Percentiles rank a stretch among this genome's conserved stretches.
Conservation (phyloP, 768 basidiomycete species). For the Sarcodon sp. region DNA sequence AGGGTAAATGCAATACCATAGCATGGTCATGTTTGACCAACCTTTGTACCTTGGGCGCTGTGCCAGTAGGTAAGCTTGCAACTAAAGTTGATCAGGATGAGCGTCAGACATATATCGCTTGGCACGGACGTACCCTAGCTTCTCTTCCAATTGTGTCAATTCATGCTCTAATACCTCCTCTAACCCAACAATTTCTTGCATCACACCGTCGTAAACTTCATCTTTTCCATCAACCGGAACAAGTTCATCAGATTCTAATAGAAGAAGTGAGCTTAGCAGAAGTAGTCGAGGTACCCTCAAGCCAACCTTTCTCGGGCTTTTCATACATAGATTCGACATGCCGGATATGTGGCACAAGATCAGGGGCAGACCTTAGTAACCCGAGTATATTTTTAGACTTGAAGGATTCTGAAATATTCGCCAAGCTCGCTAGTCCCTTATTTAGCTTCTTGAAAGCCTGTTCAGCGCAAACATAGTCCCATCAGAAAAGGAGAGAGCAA, state of each 20-base stretch:
- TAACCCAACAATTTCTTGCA: slow-evolving; percentile 52
- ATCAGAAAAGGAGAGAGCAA: not conserved
- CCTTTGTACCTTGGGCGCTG: slow-evolving; percentile 76
- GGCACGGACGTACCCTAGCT: slow-evolving; percentile 39
- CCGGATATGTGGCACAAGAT: slow-evolving; percentile 58
- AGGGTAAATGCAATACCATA: not conserved
- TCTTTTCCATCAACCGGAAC: slow-evolving; percentile 81
- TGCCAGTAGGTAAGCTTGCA: slow-evolving; percentile 52
- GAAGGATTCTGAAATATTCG: slow-evolving; percentile 59
- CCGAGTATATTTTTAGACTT: slow-evolving; percentile 64
- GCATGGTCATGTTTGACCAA: slow-evolving; percentile 8
- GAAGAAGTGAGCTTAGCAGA: not conserved
- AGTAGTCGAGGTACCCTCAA: not conserved
- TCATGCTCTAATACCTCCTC: slow-evolving; percentile 63
- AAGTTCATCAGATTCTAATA: slow-evolving; percentile 49
- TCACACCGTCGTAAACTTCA: slow-evolving; percentile 68
- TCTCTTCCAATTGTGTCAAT: slow-evolving; percentile 51
- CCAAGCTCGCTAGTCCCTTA: slow-evolving; percentile 49
- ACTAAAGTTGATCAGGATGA: slow-evolving; percentile 20
- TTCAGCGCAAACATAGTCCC: not conserved
- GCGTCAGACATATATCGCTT: not conserved
- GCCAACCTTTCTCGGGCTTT: slow-evolving; percentile 46
- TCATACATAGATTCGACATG: slow-evolving; percentile 64
- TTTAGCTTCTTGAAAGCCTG: slow-evolving; percentile 71
- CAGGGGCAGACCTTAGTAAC: slow-evolving; percentile 70